Conservation (phyloP, 768 basidiomycete species). For the Kwoniella sp. region DNA sequence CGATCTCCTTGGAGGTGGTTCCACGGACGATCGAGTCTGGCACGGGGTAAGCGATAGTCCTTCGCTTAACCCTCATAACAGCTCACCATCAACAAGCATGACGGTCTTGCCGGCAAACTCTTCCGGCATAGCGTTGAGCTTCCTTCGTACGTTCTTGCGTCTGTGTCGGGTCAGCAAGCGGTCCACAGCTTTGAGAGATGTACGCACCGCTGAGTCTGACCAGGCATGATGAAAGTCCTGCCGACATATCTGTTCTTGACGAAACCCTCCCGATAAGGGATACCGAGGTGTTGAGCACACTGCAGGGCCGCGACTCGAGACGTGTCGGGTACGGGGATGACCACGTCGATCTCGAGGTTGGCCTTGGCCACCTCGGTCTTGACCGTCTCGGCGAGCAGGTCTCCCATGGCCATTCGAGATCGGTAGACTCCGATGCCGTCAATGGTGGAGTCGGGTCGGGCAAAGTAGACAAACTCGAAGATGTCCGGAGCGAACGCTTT, state of each 20-base stretch:
- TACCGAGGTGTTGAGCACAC: constrained; percentile 76
- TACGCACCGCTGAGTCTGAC: constrained; percentile 80
- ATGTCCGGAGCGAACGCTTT: constrained; percentile 90
- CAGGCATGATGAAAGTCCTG: constrained; percentile 98
- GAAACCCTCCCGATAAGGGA: constrained; percentile 97
- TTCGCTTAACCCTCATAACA: not conserved
- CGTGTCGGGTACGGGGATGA: constrained; percentile 97
- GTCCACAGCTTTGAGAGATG: no score
- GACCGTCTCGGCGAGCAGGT: constrained; percentile 84
- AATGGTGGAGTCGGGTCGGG: constrained; percentile 92
- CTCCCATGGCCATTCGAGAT: constrained; percentile 99
- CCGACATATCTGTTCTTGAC: constrained; percentile 99
- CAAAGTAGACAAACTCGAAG: constrained; percentile 98
- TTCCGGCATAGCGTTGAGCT: constrained; percentile 96
- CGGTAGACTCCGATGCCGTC: constrained; percentile 97
- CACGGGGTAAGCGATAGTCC: not conserved
- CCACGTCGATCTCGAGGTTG: constrained; percentile 70
- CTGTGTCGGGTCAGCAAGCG: no score
- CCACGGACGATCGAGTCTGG: constrained; percentile 96
- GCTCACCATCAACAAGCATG: constrained; percentile 85
- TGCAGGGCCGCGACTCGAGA: constrained; percentile 94
- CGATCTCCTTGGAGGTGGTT: constrained; percentile 96
- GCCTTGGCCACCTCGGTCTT: constrained; percentile 61
- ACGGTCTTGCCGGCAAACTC: constrained; percentile 91
- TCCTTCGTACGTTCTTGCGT: constrained; percentile 87